Percentiles rank a stretch among this genome's conserved stretches.
Conservation (phyloP, 2,329 filamentous ascomycete genomes). For the Scorias spongiosa region DNA sequence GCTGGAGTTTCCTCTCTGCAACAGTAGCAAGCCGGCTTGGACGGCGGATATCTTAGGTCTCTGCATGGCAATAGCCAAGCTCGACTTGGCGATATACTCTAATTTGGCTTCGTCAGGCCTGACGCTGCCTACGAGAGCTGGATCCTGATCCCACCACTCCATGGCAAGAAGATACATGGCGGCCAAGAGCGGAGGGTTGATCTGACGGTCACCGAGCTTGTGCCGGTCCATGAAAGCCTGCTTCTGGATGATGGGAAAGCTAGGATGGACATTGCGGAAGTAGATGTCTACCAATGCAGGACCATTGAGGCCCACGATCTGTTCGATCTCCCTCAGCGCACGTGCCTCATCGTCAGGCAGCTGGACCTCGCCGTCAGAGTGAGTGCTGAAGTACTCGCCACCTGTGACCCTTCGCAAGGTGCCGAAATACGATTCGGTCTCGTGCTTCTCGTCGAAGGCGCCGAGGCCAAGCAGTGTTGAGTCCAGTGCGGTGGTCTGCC, state of each 20-base stretch:
- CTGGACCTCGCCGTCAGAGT: slow-evolving; percentile 58
- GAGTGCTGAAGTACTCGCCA: slow-evolving; percentile 63
- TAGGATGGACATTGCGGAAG: slow-evolving; percentile 66
- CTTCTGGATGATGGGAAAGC: slow-evolving; percentile 71
- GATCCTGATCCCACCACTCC: slow-evolving; percentile 72
- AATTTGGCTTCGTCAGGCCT: slow-evolving; percentile 59
- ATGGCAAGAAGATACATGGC: slow-evolving; percentile 74
- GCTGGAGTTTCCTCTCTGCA: slow-evolving; percentile 61
- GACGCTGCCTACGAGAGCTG: slow-evolving; percentile 46
- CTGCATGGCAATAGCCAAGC: slow-evolving; percentile 62
- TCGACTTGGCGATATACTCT: slow-evolving; percentile 57
- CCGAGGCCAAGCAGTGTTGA: slow-evolving; percentile 70
- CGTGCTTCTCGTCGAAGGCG: slow-evolving; percentile 65
- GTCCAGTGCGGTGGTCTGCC: slow-evolving; percentile 69
- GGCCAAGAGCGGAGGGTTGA: slow-evolving; percentile 61
- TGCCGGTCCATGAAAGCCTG: slow-evolving; percentile 67
- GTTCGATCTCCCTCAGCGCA: slow-evolving; percentile 58
- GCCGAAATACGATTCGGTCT: slow-evolving; percentile 52
- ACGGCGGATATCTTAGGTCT: slow-evolving; percentile 69
- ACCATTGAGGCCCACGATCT: slow-evolving; percentile 62
- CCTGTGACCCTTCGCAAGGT: slow-evolving; percentile 60
- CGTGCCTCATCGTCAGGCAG: slow-evolving; percentile 55
- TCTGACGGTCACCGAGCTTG: slow-evolving; percentile 54
- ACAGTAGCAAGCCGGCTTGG: slow-evolving; percentile 59
- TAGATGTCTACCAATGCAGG: slow-evolving; percentile 63